A percentile compares a stretch with the other conserved stretches of the same genome.
Evolutionary conservation across 2,329 filamentous ascomycete genomes (phyloP).

Genomic region (Cryphonectria parasitica): DNA sequence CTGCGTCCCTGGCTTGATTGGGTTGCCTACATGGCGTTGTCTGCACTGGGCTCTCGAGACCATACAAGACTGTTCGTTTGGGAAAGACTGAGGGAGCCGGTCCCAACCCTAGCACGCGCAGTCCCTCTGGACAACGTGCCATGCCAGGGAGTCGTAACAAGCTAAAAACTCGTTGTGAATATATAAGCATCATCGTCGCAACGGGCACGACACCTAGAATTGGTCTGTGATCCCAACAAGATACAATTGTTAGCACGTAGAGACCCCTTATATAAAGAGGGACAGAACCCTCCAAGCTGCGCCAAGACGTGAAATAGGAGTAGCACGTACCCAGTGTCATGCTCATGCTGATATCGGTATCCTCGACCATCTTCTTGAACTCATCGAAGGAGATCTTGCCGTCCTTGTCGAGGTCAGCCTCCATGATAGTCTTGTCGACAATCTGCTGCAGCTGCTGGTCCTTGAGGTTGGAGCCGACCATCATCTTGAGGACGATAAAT

Average conservation of each 20-base stretch:
- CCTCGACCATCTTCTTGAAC: conserved; percentile 99
- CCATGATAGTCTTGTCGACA: conserved; percentile 99
- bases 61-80: background rate
- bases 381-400: conserved; percentile 99
- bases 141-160: background rate
- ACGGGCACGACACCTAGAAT: conserved; percentile 4
- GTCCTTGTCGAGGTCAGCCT: conserved; percentile 93
- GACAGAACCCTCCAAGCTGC: too few relatives aligned
- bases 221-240: conserved; percentile 9
- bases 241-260: conserved; percentile 1
- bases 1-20: background rate
- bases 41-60: background rate
- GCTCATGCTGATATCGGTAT: conserved; percentile 78
- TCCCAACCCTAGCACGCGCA: conserved; percentile 1
- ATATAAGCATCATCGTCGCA: conserved; percentile 3
- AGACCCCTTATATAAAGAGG: background rate
- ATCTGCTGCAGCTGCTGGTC: conserved; percentile 99
- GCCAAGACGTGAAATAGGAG: background rate
- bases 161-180: background rate
- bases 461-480: conserved; percentile 99
- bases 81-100: background rate
- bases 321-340: conserved; percentile 68
- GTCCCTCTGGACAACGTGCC: conserved; percentile 3
- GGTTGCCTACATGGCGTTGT: background rate
- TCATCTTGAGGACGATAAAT: conserved; percentile 99